Evolutionary conservation across 805 yeast genomes (phyloP).

Genomic region (Candida montana): DNA sequence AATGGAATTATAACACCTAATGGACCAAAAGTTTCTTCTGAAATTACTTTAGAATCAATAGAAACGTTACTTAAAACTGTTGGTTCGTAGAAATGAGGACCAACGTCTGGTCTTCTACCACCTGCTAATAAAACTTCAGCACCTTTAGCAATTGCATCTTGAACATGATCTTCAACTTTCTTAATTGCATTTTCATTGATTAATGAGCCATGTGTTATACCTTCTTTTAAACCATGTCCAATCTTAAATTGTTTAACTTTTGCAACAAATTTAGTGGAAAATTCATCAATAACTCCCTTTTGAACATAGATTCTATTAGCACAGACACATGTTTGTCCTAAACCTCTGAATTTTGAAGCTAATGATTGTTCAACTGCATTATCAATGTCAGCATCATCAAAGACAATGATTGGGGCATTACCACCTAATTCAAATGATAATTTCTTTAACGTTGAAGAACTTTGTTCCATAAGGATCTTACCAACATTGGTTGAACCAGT

Average conservation of each 20-base stretch:
- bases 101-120: constrained; percentile 44
- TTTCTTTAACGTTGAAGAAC: constrained; percentile 53
- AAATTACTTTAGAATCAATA: constrained; percentile 41
- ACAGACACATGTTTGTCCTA: constrained; percentile 66
- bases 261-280: constrained; percentile 37
- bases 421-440: constrained; percentile 63
- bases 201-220: constrained; percentile 52
- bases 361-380: constrained; percentile 47
- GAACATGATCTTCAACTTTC: constrained; percentile 49
- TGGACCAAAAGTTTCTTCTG: constrained; percentile 65
- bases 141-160: constrained; percentile 51
- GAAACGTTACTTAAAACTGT: constrained; percentile 49
- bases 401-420: constrained; percentile 59
- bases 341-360: constrained; percentile 52
- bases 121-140: constrained; percentile 48
- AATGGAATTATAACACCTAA: constrained; percentile 53
- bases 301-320: constrained; percentile 58
- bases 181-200: constrained; percentile 45
- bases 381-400: constrained; percentile 55
- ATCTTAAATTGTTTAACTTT: constrained; percentile 43
- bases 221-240: constrained; percentile 51
- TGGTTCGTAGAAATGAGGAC: constrained; percentile 50
- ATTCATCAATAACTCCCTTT: constrained; percentile 42
- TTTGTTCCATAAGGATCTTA: constrained; percentile 51
- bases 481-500: constrained; percentile 65